These are phyloP conservation scores for Magnolia kwangsiensis DNA, from an alignment of 164 flowering plant species.

Conservation along the genomic window DNA sequence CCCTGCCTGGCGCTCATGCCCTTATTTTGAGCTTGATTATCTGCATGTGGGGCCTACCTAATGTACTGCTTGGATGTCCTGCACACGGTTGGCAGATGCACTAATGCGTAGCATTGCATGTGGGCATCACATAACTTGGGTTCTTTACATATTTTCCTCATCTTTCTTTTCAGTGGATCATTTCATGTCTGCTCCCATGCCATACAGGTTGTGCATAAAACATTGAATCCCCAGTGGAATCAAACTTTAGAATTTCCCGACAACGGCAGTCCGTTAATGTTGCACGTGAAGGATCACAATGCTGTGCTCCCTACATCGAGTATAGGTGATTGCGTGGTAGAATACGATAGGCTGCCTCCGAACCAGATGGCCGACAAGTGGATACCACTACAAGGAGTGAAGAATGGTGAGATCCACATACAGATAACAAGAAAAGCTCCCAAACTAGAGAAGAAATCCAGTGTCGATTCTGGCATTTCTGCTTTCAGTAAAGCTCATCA, in stretches of 20 bases:
- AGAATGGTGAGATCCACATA: slow-evolving; percentile 79
- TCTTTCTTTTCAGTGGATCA: not conserved
- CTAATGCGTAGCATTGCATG: not conserved
- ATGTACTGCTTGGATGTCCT: no score
- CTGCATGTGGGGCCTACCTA: no score
- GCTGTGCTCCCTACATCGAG: slow-evolving; percentile 72
- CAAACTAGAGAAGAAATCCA: slow-evolving; percentile 39
- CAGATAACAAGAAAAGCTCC: slow-evolving; percentile 75
- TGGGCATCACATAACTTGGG: not conserved
- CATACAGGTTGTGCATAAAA: slow-evolving; percentile 66
- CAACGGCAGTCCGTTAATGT: slow-evolving; percentile 58
- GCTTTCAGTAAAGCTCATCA: slow-evolving; percentile 38
- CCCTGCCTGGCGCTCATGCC: no score
- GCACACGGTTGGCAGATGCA: not conserved
- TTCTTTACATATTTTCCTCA: not conserved
- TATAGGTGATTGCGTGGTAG: slow-evolving; percentile 84
- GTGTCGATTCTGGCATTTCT: slow-evolving; percentile 45
- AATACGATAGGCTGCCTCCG: slow-evolving; percentile 75
- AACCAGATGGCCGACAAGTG: slow-evolving; percentile 80
- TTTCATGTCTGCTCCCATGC: slow-evolving; percentile 3
- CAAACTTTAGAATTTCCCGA: slow-evolving; percentile 87
- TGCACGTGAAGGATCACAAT: slow-evolving; percentile 90
- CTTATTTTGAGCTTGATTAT: no score
- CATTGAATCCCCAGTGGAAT: slow-evolving; percentile 80
- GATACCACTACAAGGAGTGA: slow-evolving; percentile 97